Base-by-base conservation (phyloP, 2,329 filamentous ascomycete genomes). In the Arthrobotrys pseudoclavata region DNA sequence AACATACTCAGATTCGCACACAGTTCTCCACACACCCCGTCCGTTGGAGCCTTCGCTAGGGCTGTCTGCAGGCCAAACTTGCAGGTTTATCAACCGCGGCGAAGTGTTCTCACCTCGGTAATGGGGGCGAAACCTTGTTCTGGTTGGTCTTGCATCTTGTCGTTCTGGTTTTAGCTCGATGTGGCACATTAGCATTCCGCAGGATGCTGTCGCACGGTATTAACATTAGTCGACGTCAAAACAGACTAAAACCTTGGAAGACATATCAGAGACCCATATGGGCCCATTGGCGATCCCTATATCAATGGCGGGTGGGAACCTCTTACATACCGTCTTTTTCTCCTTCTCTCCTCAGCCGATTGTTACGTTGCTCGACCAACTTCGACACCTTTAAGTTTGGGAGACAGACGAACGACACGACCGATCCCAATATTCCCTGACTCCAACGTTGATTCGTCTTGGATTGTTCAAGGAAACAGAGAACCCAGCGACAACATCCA, bases 71-170 rank as follows among this genome's bases (percentile, higher is more conserved):
- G 47, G 45, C 68, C 47, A 37, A 66, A 57, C 45, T 66, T 48
- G 69, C 69, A 74, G 50, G 31, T 53, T 76, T 77, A 71, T 71
- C 67, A 77, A 77, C 74, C 74, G 74, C 74, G 74, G 74, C 67
- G 67, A 77, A 77, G 29, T 37, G 57, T 34, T 67, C 61, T 62
- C 67, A 71, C 74, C 74, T 77, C 67, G 74, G 74, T 77, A 77
- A 76, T 70, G 53, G 62, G 26, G 66, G 52, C 50, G 24, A 71
- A 67, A 61, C 52, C 74, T 70, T 71, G 74, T 53, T 67, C 62
- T 71, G 74, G 45, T 67, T 71, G 74, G 45, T 67, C 62, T 57
- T 7, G 53, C 37, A 40, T 42, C 40, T 62, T 15, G 47, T 48
- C 13, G 53, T 52, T 22, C 42, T 48, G 7, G 53, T 52, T 22